phyloP scores from a whole-genome alignment of 345 rosid genomes.

The Eutrema heterophyllum region DNA sequence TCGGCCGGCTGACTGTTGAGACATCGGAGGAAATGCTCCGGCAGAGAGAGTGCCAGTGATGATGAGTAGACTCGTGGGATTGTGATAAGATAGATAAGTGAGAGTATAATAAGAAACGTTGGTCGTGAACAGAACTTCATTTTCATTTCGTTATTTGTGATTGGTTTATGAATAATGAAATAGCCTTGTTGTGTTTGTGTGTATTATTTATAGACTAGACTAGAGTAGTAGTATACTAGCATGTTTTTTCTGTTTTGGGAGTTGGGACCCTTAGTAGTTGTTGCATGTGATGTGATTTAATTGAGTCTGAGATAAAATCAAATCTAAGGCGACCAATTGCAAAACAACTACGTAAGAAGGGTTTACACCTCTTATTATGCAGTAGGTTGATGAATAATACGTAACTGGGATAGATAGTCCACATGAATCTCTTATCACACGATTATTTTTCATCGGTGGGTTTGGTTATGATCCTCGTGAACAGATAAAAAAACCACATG shows the following conservation, averaged over 20 bases:
- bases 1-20: conserved; percentile 30
- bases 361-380: conserved; percentile 4
- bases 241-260: neutral
- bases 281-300: neutral
- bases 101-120: neutral
- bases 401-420: neutral
- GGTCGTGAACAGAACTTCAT: conserved; percentile 16
- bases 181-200: neutral
- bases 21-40: conserved; percentile 25
- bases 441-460: conserved; percentile 11
- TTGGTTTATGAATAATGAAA: neutral
- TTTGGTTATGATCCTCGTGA: conserved; percentile 7
- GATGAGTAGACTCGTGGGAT: conserved; percentile 16
- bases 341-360: conserved; percentile 1
- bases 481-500: neutral
- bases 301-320: neutral
- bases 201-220: conserved; percentile 8
- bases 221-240: neutral
- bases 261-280: no score
- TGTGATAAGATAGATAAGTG: conserved; percentile 5
- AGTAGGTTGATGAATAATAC: neutral
- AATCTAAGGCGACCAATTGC: neutral
- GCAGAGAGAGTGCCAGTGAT: neutral
- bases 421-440: neutral
- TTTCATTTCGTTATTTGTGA: neutral